Evolutionary conservation across 495 filamentous ascomycete species (phyloP), one percentile per base, ranked within the genome.

Genomic region (Neurospora sp.): DNA sequence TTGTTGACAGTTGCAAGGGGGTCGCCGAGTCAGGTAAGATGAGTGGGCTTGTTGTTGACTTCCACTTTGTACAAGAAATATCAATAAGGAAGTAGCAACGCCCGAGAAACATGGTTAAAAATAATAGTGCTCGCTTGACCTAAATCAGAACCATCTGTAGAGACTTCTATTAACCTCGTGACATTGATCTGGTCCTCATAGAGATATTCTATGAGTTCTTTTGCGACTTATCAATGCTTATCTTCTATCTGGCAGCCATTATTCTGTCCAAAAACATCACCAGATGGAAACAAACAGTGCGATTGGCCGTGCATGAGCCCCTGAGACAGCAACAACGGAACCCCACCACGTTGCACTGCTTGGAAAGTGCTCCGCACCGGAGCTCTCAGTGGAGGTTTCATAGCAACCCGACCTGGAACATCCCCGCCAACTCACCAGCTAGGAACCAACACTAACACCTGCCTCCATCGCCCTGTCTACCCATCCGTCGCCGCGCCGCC

Each of bases 301-400:
- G 27, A 66, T 35, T 66, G 54, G 27, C 23, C 39, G 60, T 69
- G 71, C 74, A 66, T 72, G 71, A 75, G 70, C 74, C 74, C 70
- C 74, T 72, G 70, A 54, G 31, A 70, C 39, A 38, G 38, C 23
- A n/a, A 72, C 35, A 72, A 6, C 72, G 31, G 70, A 72, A 74
- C 75, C 69, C 75, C 75, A 74, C 73, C 72, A 75, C 44, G 46
- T 54, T 44, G 66, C 46, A 54, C 71, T 49, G 62, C 72, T 70
- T 39, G 37, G 71, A 62, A 20, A 72, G 41, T 60, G 71, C 46
- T 69, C 46, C 16, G 39, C 49, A 60, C 16, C 49, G 49, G 49
- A 60, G 49, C 49, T 60, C 20, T 31, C 41, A 54, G 42, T 72
- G 41, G 40, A 42, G 20, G 42, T 72, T 72, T 31, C 20, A 42